These are phyloP conservation scores for Dacryopinax spathularia DNA, from an alignment of 768 basidiomycete genomes.

Conservation along the genomic window DNA sequence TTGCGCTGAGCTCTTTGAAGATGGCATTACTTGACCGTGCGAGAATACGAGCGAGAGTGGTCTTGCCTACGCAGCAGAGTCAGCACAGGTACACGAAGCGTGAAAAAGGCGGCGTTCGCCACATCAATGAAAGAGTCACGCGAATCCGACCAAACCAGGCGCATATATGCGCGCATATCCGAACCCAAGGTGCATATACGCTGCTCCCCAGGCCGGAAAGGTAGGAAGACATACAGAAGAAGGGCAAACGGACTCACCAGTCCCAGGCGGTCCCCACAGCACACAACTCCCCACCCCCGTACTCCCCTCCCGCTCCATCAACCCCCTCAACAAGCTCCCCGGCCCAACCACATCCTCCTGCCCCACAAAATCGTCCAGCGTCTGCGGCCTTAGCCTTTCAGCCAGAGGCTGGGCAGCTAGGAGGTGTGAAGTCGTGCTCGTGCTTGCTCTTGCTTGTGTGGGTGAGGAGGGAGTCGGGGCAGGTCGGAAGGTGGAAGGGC, in stretches of 20 bases:
- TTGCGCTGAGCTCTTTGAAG: conserved; percentile 70
- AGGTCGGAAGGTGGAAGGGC: conserved; percentile 9
- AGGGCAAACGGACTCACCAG: neutral
- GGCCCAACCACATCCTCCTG: conserved; percentile 49
- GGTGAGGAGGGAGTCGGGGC: conserved; percentile 10
- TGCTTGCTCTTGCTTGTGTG: conserved; percentile 16
- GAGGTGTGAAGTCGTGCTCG: conserved; percentile 16
- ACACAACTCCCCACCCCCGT: conserved; percentile 41
- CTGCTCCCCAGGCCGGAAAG: conserved; percentile 17
- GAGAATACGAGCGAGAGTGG: conserved; percentile 58
- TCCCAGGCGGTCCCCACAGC: conserved; percentile 62
- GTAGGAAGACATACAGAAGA: conserved; percentile 1
- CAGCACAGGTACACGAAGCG: neutral
- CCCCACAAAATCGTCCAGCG: conserved; percentile 54
- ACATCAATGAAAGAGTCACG: neutral
- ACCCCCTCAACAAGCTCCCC: conserved; percentile 40
- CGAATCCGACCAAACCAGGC: neutral
- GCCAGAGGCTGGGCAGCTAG: conserved; percentile 43
- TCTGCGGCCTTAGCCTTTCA: conserved; percentile 53
- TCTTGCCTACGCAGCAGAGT: conserved; percentile 40
- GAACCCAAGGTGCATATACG: neutral
- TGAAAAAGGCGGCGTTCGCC: neutral
- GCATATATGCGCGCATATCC: neutral
- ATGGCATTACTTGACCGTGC: conserved; percentile 43
- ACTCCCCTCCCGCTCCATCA: conserved; percentile 34